Evolutionary conservation across 371 early-diverging fungal genomes (phyloP), one percentile per base, ranked within the genome.

Genomic region (Gilbertella persicaria): DNA sequence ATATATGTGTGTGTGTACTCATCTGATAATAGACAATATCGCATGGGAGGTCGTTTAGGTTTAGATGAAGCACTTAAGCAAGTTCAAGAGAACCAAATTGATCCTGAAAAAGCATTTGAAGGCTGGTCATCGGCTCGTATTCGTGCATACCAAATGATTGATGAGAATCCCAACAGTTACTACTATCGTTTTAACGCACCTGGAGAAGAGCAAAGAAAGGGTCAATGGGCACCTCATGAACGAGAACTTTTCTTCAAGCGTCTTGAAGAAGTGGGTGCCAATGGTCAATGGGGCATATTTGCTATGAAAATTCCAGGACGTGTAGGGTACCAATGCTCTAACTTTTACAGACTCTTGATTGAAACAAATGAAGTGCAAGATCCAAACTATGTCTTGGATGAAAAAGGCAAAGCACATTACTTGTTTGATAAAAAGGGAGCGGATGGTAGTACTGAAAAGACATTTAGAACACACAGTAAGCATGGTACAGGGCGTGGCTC

Each of bases 151-250:
- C 83, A 91, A 55, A 86, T 87, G 63, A 92, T 94, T 67, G 86
- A 92, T 49, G 84, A 84, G 42, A 92, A 92, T 45, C 96, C 96
- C 39, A 96, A 96, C 76, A 88, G 93, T 24, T 96, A 96, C 64
- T 96, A 95, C 58, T 96, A 96, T 65, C 88, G 95, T 3, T 96
- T 96, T 69, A 96, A 96, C 63, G 95, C 94, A 0, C 96, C 96
- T 0, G 95, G 95, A 12, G 95, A 96, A 66, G 91, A 87, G 47
- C 96, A 96, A 62, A 81, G 90, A 19, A 92, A 89, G 51, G 95
- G 95, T 2, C 85, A 81, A 49, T 96, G 96, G 96, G 85, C 88
- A 16, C 69, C 73, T 64, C 91, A 90, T 30, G 96, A 96, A 66
- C 84, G 88, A 50, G 77, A 80, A 53, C 56, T 92, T 26, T 96